Base-by-base conservation (phyloP, 306 rosid genomes). In the Rosa chinensis region DNA sequence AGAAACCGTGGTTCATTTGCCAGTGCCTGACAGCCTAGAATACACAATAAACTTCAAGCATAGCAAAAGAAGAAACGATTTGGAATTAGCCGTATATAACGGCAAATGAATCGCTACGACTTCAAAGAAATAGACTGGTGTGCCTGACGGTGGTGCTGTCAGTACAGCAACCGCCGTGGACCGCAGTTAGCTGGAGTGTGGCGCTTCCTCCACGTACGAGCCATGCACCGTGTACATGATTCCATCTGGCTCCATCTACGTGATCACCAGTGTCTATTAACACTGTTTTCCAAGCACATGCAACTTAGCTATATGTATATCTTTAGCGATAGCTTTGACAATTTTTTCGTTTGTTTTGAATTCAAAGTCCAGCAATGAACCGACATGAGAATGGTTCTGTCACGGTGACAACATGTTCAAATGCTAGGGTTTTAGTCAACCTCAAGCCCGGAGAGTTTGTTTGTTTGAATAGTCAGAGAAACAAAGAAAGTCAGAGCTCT, bases 401-500 rank as follows among this genome's bases (percentile, higher is more conserved):
- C 70, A 35, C 8, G 70, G 13, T 35, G 14, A 32, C 28, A 1
- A 1, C 45, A 10, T 2, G 3, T 11, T 53, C 66, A 53, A 73
- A 73, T 6, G 17, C 5, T 11, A 21, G 44, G 2, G 42, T 6
- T 73, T 21, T 18, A 11, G n/a, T 37, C 77, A 5, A 73, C 48
- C 66, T 35, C 11, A 52, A 52, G 8, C 3, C 66, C 8, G 39
- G 28, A 8, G 48, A 11, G 12, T 56, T 18, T 18, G 42, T 10
- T 72, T 50, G 63, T 72, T 75, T 75, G 56, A 75, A 75, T 44
- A 10, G 58, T 44, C 44, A 8, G 43, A 56, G 6, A 62, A 28
- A 25, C 0, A 32, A 4, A 14, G 2, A 32, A 32, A 63, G 69
- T 63, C 43, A 63, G 20, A 63, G 69, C 42, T 63, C 43, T 28